Conservation (phyloP, 2,329 filamentous ascomycete genomes). For the Colletotrichum karsti region DNA sequence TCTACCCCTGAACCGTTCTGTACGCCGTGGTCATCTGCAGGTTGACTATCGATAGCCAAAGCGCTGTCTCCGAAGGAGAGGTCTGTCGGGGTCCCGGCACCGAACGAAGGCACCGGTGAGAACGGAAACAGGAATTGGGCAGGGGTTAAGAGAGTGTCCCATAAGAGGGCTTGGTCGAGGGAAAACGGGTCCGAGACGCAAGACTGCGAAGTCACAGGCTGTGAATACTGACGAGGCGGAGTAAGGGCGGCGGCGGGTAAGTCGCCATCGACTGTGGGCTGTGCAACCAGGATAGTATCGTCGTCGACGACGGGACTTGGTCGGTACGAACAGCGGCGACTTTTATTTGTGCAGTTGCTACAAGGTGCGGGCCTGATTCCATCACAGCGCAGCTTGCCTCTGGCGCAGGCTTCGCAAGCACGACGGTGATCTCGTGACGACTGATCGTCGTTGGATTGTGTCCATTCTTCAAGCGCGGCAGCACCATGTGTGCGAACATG, state of each 20-base stretch:
- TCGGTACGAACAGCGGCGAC: not conserved
- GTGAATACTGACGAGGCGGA: not conserved
- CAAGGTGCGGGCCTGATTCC: not conserved
- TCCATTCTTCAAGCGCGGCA: not conserved
- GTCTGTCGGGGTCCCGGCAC: not conserved
- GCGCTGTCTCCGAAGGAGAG: not conserved
- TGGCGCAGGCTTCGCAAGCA: slow-evolving; percentile 3
- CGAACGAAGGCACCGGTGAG: not conserved
- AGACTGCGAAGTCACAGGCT: not conserved
- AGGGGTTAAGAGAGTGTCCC: not conserved
- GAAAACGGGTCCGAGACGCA: not conserved
- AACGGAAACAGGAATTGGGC: not conserved
- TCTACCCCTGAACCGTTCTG: not conserved
- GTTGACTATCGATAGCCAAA: not conserved
- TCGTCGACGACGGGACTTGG: not conserved
- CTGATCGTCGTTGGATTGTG: not conserved
- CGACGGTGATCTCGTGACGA: not conserved
- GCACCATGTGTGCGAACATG: not conserved
- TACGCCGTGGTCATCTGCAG: not conserved
- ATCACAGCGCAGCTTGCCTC: not conserved
- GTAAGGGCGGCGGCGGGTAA: not conserved
- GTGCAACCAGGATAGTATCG: not conserved
- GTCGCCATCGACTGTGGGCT: not conserved
- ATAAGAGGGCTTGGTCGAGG: not conserved
- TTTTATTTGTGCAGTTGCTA: slow-evolving; percentile 1